Base-by-base conservation (phyloP, 2,329 filamentous ascomycete species). In the Aspergillus sp. region DNA sequence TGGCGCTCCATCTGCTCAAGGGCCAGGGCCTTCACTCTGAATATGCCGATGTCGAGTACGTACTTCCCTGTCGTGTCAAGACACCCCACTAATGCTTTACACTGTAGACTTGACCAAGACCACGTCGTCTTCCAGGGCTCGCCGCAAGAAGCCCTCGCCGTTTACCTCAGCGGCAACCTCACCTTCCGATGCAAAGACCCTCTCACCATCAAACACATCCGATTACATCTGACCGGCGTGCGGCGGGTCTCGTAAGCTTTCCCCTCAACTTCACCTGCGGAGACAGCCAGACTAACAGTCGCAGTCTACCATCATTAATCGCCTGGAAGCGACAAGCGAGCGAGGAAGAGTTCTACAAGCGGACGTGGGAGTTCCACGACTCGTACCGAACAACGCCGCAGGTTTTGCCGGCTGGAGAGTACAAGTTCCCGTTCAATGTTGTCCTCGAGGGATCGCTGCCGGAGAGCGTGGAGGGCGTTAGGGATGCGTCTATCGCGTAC, bases 161-260 rank as follows among this genome's bases (percentile, higher is more conserved):
- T 53, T 4, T 53, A 53, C 41, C 41, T 53, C 6, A 53, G 50
- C 39, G 50, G 50, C 3, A 34, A 36, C 20, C 50, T 53, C 30
- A 15, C 42, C 41, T 17, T 53, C 17, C 50, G 30, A 12, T 36
- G 36, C 7, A 44, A 44, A 36, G 50, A 53, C 11, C 17, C 39
- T 12, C 22, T 26, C 1, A 11, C 50, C 4, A 26, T 53, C 5
- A 44, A 36, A 12, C 18, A 44, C 18, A 44, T 53, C 9, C 26
- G 17, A 26, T 2, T 53, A 5, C 26, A 44, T 36, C 26, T 53
- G 3, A 13, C n/a, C 11, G 50, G 50, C 1, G 18, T 44, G 2
- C 50, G 50, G 4, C 30, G 41, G 7, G 41, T 53, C 24, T 24
- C 39, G 41, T 53, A 24, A 22, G 41, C 36, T 3, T 8, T 30